Conservation (phyloP, 495 filamentous ascomycete genomes). For the Filosporella fistucella region DNA sequence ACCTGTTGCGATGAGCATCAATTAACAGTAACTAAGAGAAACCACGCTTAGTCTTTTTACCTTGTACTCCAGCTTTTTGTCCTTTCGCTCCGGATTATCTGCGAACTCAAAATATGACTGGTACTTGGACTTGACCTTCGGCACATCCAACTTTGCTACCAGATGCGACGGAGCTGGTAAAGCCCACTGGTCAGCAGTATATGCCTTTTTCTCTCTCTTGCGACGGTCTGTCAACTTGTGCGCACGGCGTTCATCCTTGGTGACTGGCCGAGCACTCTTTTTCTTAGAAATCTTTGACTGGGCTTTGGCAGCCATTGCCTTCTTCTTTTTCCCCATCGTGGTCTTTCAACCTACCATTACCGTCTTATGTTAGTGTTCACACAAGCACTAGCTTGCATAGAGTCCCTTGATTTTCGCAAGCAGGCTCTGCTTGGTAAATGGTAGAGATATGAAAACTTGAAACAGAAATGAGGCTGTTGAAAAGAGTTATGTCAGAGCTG, state of each 20-base stretch:
- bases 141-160: conserved; percentile 20
- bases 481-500: no score
- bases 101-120: conserved; percentile 49
- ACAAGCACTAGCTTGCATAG: not conserved
- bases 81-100: conserved; percentile 52
- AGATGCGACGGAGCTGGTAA: conserved; percentile 19
- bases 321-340: not conserved
- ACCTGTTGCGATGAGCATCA: conserved; percentile 28
- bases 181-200: conserved; percentile 19
- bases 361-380: not conserved
- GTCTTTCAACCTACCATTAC: conserved; percentile 2
- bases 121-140: conserved; percentile 38
- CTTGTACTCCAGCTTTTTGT: conserved; percentile 40
- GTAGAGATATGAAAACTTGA: no score
- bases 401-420: no score
- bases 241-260: conserved; percentile 15
- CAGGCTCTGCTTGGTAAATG: no score
- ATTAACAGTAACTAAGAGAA: no score
- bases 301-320: not conserved
- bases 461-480: no score
- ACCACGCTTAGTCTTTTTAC: no score
- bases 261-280: not conserved
- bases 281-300: not conserved
- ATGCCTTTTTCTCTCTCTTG: conserved; percentile 11
- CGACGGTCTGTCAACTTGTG: conserved; percentile 14